Evolutionary conservation across 805 yeast genomes (phyloP).

Genomic region (Candida boidinii): DNA sequence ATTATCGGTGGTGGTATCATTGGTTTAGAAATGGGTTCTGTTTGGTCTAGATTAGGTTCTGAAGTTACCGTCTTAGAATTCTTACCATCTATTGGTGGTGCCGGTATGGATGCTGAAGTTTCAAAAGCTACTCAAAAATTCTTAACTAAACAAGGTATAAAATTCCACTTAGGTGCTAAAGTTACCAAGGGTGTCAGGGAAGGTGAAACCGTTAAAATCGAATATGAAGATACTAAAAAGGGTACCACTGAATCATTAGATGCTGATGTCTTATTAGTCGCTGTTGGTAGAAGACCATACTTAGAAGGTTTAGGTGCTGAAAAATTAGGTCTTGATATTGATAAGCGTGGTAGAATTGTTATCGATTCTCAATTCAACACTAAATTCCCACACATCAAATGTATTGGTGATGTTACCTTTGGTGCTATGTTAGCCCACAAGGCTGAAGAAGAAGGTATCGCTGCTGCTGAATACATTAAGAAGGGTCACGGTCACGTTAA

Average conservation of each 20-base stretch:
- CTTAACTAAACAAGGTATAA: slow-evolving; percentile 89
- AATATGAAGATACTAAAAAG: slow-evolving; percentile 80
- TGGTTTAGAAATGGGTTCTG: slow-evolving; percentile 99
- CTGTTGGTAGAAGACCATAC: slow-evolving; percentile 98
- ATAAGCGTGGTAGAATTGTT: slow-evolving; percentile 86
- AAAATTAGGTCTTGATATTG: slow-evolving; percentile 78
- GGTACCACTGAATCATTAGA: slow-evolving; percentile 75
- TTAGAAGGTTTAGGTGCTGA: slow-evolving; percentile 85
- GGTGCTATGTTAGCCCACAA: slow-evolving; percentile 99
- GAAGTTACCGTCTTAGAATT: slow-evolving; percentile 93
- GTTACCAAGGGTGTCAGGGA: slow-evolving; percentile 80
- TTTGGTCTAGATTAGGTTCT: slow-evolving; percentile 89
- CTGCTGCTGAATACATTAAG: slow-evolving; percentile 93
- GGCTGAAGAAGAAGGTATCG: slow-evolving; percentile 99
- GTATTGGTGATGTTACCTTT: slow-evolving; percentile 96
- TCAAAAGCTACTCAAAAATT: slow-evolving; percentile 85
- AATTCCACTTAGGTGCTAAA: slow-evolving; percentile 88
- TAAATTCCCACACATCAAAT: slow-evolving; percentile 87
- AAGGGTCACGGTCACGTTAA: slow-evolving; percentile 95
- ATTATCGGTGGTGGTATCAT: slow-evolving; percentile 99
- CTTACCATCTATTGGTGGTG: slow-evolving; percentile 92
- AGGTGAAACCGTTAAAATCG: slow-evolving; percentile 82
- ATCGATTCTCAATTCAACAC: slow-evolving; percentile 92
- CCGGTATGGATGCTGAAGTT: slow-evolving; percentile 96
- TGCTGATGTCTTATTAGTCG: slow-evolving; percentile 90